Percentiles rank a stretch among this genome's conserved stretches.
Conservation (phyloP, 805 yeast genomes). For the Candida sithepensis region DNA sequence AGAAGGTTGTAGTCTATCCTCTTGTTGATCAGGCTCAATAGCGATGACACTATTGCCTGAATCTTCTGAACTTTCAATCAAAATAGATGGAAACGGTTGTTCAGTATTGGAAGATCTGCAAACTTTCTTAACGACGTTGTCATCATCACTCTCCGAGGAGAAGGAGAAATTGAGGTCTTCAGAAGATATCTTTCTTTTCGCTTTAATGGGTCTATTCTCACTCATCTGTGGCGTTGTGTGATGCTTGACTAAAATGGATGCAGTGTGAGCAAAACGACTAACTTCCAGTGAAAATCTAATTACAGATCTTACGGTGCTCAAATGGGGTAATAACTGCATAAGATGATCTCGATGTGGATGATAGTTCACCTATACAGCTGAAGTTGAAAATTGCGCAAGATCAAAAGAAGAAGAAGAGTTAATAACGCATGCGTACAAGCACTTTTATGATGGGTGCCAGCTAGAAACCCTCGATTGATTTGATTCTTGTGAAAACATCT, state of each 20-base stretch:
- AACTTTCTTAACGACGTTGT: not conserved
- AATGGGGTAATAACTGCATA: not conserved
- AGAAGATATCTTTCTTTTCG: constrained; percentile 10
- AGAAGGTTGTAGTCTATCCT: not conserved
- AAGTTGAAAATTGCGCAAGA: not conserved
- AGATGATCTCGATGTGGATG: not conserved
- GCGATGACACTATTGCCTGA: not conserved
- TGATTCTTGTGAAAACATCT: too few species aligned
- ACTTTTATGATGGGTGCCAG: too few species aligned
- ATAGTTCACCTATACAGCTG: not conserved
- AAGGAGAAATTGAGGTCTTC: constrained; percentile 16
- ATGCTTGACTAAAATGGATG: not conserved
- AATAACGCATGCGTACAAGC: not conserved
- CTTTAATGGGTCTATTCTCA: not conserved
- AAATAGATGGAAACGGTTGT: not conserved
- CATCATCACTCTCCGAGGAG: constrained; percentile 10
- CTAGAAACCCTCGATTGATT: too few species aligned
- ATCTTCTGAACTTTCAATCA: not conserved
- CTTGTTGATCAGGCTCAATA: not conserved
- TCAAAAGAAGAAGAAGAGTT: not conserved
- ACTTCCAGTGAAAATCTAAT: not conserved
- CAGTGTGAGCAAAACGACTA: not conserved
- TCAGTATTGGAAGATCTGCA: not conserved
- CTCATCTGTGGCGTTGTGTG: too few species aligned
- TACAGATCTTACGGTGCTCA: not conserved